These are phyloP conservation scores for Crithidia thermophila DNA, from an alignment of 208 protist species.

Conservation along the genomic window DNA sequence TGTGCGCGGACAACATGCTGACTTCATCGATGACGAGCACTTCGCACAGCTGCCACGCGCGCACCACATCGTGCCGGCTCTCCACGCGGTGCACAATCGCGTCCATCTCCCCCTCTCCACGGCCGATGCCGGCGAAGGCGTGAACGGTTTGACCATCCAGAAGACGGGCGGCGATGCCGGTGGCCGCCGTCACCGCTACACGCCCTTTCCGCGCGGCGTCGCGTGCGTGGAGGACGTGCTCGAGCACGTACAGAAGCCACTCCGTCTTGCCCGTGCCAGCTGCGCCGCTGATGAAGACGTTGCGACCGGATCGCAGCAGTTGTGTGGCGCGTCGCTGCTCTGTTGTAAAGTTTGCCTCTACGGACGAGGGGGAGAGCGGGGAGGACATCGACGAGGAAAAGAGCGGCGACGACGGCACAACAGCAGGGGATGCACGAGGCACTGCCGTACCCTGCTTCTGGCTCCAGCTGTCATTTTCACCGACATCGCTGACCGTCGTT, in stretches of 20 bases:
- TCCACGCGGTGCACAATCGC: slow-evolving; percentile 38
- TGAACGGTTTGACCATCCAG: slow-evolving; percentile 77
- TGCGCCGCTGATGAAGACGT: slow-evolving; percentile 78
- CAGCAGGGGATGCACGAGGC: too few species aligned
- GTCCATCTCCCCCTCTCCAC: slow-evolving; percentile 39
- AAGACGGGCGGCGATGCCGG: slow-evolving; percentile 76
- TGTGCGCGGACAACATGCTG: slow-evolving; percentile 72
- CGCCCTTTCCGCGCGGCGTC: not conserved
- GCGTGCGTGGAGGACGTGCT: slow-evolving; percentile 31
- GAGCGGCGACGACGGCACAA: too few species aligned
- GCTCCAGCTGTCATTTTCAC: too few species aligned
- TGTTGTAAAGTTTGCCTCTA: slow-evolving; percentile 31
- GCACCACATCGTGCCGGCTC: slow-evolving; percentile 32
- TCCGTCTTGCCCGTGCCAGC: slow-evolving; percentile 86
- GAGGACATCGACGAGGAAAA: too few species aligned
- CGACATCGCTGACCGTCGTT: too few species aligned
- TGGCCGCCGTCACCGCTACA: slow-evolving; percentile 69
- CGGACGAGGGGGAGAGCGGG: too few species aligned
- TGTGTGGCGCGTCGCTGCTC: slow-evolving; percentile 55
- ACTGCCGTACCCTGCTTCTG: too few species aligned
- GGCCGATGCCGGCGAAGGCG: slow-evolving; percentile 65
- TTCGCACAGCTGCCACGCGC: slow-evolving; percentile 53
- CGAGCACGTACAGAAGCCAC: slow-evolving; percentile 61
- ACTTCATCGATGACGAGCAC: slow-evolving; percentile 90
- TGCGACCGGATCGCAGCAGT: slow-evolving; percentile 46